Base-by-base conservation (phyloP, 768 basidiomycete species). In the Lactarius vividus region DNA sequence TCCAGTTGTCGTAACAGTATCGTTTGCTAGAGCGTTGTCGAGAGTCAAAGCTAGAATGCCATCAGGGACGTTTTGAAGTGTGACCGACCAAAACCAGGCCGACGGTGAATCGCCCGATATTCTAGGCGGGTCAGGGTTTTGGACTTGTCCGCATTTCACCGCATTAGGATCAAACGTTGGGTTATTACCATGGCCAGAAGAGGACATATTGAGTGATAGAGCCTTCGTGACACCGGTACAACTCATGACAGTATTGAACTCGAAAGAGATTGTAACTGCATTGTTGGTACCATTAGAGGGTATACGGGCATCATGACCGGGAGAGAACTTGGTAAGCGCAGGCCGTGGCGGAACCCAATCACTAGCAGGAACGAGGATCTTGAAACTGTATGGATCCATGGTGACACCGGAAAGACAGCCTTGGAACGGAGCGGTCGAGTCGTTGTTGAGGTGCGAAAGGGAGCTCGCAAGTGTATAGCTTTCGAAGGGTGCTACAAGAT, bases 221-320 rank as follows among this genome's bases (percentile, higher is more conserved):
- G 84, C 84, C 18, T 75, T 73, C 0, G 88, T 89, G 57, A 96
- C 80, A 57, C 83, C 83, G 20, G 79, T 69, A 71, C 95, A 96
- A 65, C 83, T 79, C 95, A 97, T 95, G 37, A 71, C 73, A 8
- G 79, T 75, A 70, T 88, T 94, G 77, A 92, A 97, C 77, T 96
- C 90, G 67, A 97, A 80, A 0, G 81, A 73, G 62, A 97, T 84
- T 67, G 88, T 78, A 60, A 92, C 75, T 2, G 76, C 85, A 1
- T 83, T 84, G 31, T 85, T 85, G 62, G 84, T 77, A 29, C 82
- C 74, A 23, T 81, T 82, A 20, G 75, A 74, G 28, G 78, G 71
- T 44, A 93, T 77, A 52, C 95, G 89, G 52, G 86, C 81, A 71
- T 97, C 95, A 74, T 97, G 95, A 1, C 95, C 94, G 0, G 95